These are phyloP conservation scores for Eudorina sp. DNA, from an alignment of 139 green algal genomes.

Conservation along the genomic window DNA sequence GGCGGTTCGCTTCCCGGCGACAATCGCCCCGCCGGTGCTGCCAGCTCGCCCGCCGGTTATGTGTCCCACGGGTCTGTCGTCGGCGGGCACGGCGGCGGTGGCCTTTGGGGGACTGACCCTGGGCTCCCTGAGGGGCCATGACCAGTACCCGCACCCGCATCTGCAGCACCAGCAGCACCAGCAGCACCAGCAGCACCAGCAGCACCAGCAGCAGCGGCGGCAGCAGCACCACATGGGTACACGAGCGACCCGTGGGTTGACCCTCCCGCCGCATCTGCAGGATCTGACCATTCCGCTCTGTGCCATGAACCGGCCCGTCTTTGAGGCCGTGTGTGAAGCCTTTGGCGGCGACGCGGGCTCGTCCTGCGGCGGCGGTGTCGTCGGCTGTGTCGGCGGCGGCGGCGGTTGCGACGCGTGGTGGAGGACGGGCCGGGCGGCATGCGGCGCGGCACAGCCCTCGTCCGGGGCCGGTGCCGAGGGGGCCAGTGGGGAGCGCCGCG, in stretches of 20 bases:
- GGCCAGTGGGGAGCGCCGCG: no score
- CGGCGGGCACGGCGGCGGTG: background rate
- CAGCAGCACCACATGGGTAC: background rate
- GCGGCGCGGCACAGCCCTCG: no score
- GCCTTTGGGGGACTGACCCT: background rate
- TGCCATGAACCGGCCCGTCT: conserved; percentile 7
- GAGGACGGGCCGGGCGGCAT: no score
- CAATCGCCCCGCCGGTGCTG: no score
- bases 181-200: background rate
- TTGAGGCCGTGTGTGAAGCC: conserved; percentile 10
- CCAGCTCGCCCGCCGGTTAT: no score
- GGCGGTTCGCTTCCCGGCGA: no score
- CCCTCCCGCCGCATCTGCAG: conserved; percentile 1
- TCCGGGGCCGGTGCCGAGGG: no score
- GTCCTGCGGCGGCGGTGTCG: no score
- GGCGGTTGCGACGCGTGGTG: no score
- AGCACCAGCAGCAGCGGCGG: background rate
- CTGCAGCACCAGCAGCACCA: background rate
- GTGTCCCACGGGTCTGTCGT: no score
- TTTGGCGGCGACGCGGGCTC: no score
- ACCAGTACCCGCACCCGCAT: background rate
- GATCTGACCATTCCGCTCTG: conserved; percentile 44
- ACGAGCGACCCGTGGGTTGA: background rate
- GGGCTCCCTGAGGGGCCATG: background rate
- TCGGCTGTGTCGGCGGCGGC: no score